phyloP scores from a whole-genome alignment of 345 rosid genomes.

The Passiflora organensis region DNA sequence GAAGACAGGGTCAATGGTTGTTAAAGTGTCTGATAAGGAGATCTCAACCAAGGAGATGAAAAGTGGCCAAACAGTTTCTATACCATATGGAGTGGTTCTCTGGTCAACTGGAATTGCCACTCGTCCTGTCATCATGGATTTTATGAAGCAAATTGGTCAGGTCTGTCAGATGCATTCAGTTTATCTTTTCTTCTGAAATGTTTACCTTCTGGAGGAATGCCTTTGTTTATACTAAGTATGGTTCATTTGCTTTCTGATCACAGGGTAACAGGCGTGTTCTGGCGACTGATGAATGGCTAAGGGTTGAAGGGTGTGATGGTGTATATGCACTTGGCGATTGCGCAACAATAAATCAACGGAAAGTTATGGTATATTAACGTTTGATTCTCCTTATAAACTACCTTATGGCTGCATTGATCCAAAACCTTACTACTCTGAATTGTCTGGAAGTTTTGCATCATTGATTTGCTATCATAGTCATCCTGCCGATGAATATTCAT shows the following conservation, averaged over 20 bases:
- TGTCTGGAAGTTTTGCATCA: neutral
- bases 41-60: constrained; percentile 51
- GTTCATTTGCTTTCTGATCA: neutral
- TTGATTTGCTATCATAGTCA: neutral
- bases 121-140: constrained; percentile 60
- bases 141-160: constrained; percentile 78
- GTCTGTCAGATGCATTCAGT: constrained; percentile 14
- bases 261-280: constrained; percentile 57
- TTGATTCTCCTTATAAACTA: neutral
- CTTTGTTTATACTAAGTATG: neutral
- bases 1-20: constrained; percentile 64
- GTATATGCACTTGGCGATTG: constrained; percentile 76
- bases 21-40: constrained; percentile 56
- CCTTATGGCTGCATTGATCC: neutral
- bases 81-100: constrained; percentile 77
- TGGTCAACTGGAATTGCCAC: constrained; percentile 83
- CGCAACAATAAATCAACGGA: constrained; percentile 72
- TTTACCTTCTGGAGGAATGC: too few species aligned
- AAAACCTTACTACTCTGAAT: neutral
- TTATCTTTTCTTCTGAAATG: too few species aligned
- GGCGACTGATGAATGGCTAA: constrained; percentile 83
- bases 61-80: constrained; percentile 34
- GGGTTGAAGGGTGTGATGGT: constrained; percentile 58
- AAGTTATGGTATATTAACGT: constrained; percentile 43
- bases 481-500: neutral